Evolutionary conservation across 1,284 basidiomycete genomes (phyloP).

Genomic region (Quambalaria eucalypti): DNA sequence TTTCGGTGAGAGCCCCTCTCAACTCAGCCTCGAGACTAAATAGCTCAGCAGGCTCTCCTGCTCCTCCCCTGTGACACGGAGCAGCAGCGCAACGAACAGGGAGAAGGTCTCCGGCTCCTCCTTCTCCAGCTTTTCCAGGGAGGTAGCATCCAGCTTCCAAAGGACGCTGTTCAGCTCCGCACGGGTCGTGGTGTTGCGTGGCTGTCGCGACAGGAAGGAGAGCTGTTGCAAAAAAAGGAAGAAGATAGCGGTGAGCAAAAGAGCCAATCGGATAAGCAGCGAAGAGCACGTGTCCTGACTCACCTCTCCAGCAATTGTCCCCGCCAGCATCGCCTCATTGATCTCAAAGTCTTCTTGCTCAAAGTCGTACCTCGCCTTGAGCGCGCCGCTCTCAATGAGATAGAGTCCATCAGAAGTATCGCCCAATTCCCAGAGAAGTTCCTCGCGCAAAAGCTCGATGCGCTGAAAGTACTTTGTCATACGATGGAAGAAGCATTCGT

Average conservation of each 20-base stretch:
- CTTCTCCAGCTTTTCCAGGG: conserved; percentile 16
- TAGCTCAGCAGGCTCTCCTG: conserved; percentile 43
- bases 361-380: conserved; percentile 43
- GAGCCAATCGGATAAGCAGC: no score
- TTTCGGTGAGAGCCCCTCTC: no score
- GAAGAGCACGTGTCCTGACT: no score
- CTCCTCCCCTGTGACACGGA: conserved; percentile 40
- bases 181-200: conserved; percentile 36
- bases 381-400: conserved; percentile 42
- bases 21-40: conserved; percentile 38
- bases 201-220: conserved; percentile 30
- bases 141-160: conserved; percentile 28
- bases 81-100: conserved; percentile 27
- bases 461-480: conserved; percentile 66
- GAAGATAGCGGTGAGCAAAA: neutral
- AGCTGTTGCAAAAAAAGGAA: conserved; percentile 5
- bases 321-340: conserved; percentile 45
- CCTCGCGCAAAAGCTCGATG: conserved; percentile 55
- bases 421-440: conserved; percentile 66
- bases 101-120: conserved; percentile 16
- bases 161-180: conserved; percentile 37
- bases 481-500: conserved; percentile 48
- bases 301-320: conserved; percentile 45
- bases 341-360: conserved; percentile 42
- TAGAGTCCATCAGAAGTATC: conserved; percentile 62